Base-by-base conservation (phyloP, 257 asterid genomes). In the Leonotis leonurus region DNA sequence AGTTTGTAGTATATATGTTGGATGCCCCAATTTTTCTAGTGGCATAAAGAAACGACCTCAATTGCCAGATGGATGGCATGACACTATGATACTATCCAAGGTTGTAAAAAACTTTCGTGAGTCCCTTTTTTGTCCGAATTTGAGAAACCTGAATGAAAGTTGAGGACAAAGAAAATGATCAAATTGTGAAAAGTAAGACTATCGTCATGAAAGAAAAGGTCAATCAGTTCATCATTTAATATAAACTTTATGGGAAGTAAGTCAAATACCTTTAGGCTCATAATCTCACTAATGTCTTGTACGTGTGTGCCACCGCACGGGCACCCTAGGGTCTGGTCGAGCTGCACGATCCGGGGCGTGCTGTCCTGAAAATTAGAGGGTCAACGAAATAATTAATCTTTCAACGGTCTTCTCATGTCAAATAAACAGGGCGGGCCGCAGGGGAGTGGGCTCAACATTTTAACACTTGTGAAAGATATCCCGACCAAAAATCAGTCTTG, bases 291-390 rank as follows among this genome's bases (percentile, higher is more conserved):
- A 48, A 89, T 72, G 80, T 86, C 78, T 35, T 49, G 71, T 24
- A 89, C 89, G 44, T 89, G 97, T 17, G 97, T 89, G 33, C 97
- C 97, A 26, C 97, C 94, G 65, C 97, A 89, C 17, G 95, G 95
- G 73, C 97, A 84, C 30, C 97, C 95, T 0, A 80, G 81, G 74
- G 45, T 67, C 30, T 81, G 85, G 16, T 89, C 95, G 0, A 89
- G 54, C 75, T 77, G 80, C 75, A 89, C 83, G 7, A 89, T 81
- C 40, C 97, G 76, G 27, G 95, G 97, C 13, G 65, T 73, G 83
- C 92, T 89, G 72, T 68, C 94, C 95, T 89, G 78, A 68, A 80
- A 64, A 45, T n/a, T n/a, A n/a, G n/a, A n/a, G n/a, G n/a, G n/a
- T n/a, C n/a, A n/a, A n/a, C n/a, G n/a, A n/a, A n/a, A n/a, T n/a